These are phyloP conservation scores for Coemansia sp. DNA, from an alignment of 192 early-diverging fungal species.

Conservation along the genomic window DNA sequence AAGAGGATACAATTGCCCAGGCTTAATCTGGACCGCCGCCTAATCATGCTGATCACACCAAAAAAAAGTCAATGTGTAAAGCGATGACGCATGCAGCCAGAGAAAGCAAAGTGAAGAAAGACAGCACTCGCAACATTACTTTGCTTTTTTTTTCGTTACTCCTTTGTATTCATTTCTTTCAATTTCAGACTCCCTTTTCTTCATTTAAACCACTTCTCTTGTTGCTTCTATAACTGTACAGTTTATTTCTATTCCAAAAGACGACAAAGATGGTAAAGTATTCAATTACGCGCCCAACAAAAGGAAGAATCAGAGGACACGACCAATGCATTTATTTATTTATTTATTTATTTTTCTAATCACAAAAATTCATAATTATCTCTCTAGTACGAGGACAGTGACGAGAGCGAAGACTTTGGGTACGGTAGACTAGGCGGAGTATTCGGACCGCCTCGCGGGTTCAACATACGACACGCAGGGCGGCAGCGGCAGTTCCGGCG, in stretches of 20 bases:
- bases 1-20: too few species aligned
- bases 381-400: constrained; percentile 28
- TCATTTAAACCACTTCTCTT: not conserved
- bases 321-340: too few species aligned
- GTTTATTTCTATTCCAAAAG: not conserved
- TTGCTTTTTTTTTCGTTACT: not conserved
- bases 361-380: not conserved
- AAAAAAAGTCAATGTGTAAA: not conserved
- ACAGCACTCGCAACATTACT: too few species aligned
- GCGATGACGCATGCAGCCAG: not conserved
- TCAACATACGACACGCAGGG: not conserved
- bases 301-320: too few species aligned
- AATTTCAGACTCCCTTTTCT: not conserved
- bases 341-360: not conserved
- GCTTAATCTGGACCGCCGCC: too few species aligned
- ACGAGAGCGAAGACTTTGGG: constrained; percentile 24
- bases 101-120: not conserved
- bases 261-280: not conserved
- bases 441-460: constrained; percentile 5
- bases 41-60: too few species aligned
- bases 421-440: constrained; percentile 17
- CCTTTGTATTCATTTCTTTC: not conserved
- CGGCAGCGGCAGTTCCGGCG: constrained; percentile 34
- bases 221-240: not conserved
- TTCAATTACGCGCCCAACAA: not conserved